Percentiles rank a stretch among this genome's conserved stretches.
phyloP scores from a whole-genome alignment of 2,329 filamentous ascomycete species.

The Fusarium keratoplasticum region DNA sequence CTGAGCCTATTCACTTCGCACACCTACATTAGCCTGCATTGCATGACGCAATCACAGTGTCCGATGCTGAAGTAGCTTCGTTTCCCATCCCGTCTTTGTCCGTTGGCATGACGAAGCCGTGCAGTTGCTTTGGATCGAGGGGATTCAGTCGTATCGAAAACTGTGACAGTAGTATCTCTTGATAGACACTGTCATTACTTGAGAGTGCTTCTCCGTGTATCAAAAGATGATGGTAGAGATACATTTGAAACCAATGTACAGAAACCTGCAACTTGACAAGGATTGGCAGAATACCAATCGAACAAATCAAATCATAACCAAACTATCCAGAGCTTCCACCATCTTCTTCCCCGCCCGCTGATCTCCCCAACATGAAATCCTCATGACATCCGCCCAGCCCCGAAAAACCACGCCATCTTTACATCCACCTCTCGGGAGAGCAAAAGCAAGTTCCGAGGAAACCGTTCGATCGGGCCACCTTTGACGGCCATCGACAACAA shows the following conservation, averaged over 20 bases:
- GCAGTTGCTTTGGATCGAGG: background rate
- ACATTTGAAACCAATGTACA: background rate
- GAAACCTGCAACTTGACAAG: background rate
- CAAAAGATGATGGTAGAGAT: background rate
- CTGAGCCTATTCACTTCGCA: background rate
- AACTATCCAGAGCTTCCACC: background rate
- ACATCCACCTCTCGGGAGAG: background rate
- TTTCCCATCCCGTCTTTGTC: background rate
- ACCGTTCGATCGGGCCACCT: constrained; percentile 5
- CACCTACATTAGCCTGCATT: background rate
- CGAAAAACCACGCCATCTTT: constrained; percentile 13
- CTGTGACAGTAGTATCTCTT: background rate
- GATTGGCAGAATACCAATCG: background rate
- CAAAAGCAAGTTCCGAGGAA: constrained; percentile 4
- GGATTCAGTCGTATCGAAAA: background rate
- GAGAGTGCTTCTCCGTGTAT: background rate
- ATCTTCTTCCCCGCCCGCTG: constrained; percentile 7
- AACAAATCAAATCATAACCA: background rate
- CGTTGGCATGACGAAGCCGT: background rate
- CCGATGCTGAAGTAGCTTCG: background rate
- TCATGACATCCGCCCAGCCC: constrained; percentile 17
- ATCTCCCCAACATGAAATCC: constrained; percentile 17
- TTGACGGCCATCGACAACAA: background rate
- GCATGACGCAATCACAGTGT: constrained; percentile 1
- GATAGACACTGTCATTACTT: background rate